Evolutionary conservation across 1,139 yeast species (phyloP), one percentile per base, ranked within the genome.

Genomic region (Entelexis paramagnoliae): DNA sequence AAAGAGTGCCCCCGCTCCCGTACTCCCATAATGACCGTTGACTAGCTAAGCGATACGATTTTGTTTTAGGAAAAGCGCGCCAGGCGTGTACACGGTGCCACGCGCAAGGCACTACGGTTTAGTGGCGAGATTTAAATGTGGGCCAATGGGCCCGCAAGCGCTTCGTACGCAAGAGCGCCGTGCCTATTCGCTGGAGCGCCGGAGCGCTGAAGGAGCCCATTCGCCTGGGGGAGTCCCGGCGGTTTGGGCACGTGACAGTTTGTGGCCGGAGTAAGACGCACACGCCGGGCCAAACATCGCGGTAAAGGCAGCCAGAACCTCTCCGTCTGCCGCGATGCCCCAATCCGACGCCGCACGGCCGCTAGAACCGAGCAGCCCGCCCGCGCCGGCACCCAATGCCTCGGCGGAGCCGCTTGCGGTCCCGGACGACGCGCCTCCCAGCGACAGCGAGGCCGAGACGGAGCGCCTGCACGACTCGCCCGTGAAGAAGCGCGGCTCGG

Each of bases 391-490:
- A 24, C 19, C 44, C 44, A 40, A 40, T 40, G 33, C 44, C 24
- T 28, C 33, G 16, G 7, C 44, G 4, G 24, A 17, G 5, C 34
- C 26, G 20, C 16, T 17, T 16, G 4, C 16, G 44, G 24, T 16
- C 30, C n/a, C 33, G 3, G 44, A 40, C 17, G 44, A 40, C 29
- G 34, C 44, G n/a, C 44, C 44, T 4, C 29, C 44, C 22, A 40
- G 44, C 29, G 72, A 72, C 58, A 80, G 87, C 7, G 91, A 83
- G 63, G 89, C 87, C 4, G 93, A 83, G 64, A 83, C 93, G 2
- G 93, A 83, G 62, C 78, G 76, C 58, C 78, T 83, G 82, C 86
- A 79, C 48, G 51, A 50, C 29, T 54, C 59, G 22, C 60, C 60
- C 10, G 38, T 32, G 16, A 58, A 57, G 43, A 47, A 49, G 46